These are phyloP conservation scores for Suillus lakei DNA, from an alignment of 768 basidiomycete species.

Conservation along the genomic window DNA sequence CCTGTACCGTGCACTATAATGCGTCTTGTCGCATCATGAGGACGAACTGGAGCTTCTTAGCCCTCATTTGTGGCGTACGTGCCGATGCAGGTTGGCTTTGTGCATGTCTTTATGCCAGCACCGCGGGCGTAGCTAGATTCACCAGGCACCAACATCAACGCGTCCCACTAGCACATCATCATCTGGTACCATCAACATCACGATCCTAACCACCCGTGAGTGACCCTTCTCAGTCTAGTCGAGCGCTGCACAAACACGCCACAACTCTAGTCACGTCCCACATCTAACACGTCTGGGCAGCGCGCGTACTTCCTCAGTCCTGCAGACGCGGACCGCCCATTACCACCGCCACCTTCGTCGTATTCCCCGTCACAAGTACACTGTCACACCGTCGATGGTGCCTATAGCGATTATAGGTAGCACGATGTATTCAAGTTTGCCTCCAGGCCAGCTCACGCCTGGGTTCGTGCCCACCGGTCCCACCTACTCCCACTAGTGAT, in stretches of 20 bases:
- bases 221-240: background rate
- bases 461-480: slow-evolving; percentile 41
- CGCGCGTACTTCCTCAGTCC: slow-evolving; percentile 41
- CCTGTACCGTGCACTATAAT: too few species aligned
- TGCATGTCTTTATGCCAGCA: slow-evolving; percentile 39
- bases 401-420: slow-evolving; percentile 12
- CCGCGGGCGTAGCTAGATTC: slow-evolving; percentile 21
- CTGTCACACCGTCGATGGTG: too few species aligned
- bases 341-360: slow-evolving; percentile 32
- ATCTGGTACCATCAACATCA: slow-evolving; percentile 36
- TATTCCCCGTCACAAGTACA: background rate
- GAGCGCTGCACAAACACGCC: background rate
- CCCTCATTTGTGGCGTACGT: background rate
- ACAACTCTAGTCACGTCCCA: slow-evolving; percentile 10
- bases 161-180: slow-evolving; percentile 33
- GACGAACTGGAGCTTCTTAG: too few species aligned
- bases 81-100: slow-evolving; percentile 35
- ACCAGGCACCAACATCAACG: slow-evolving; percentile 20
- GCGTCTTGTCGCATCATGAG: too few species aligned
- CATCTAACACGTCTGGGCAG: slow-evolving; percentile 36
- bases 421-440: slow-evolving; percentile 30
- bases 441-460: slow-evolving; percentile 37
- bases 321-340: slow-evolving; percentile 43
- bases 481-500: slow-evolving; percentile 25
- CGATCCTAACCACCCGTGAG: slow-evolving; percentile 37